These are phyloP conservation scores for Irpex lacteus DNA, from an alignment of 1,284 basidiomycete species.

Conservation along the genomic window DNA sequence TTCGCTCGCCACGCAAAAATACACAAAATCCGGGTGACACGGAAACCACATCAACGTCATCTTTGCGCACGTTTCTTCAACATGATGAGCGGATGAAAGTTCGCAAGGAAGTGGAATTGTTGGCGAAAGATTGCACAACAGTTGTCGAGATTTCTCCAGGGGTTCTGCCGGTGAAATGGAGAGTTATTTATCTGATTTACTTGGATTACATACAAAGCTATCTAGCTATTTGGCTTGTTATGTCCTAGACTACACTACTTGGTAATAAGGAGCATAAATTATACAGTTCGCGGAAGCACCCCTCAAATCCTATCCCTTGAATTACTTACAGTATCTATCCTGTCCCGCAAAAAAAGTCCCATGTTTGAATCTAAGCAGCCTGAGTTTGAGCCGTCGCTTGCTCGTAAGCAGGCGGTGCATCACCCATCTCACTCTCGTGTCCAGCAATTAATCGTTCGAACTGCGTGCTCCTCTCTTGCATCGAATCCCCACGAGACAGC, in stretches of 20 bases:
- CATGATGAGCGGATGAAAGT: background rate
- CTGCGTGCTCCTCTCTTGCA: constrained; percentile 41
- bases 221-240: background rate
- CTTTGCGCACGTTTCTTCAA: background rate
- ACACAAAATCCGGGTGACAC: background rate
- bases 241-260: background rate
- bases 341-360: background rate
- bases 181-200: background rate
- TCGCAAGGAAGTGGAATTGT: background rate
- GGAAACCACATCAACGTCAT: background rate
- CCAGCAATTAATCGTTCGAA: constrained; percentile 64
- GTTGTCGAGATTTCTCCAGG: no score
- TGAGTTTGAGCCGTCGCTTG: constrained; percentile 8
- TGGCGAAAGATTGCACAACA: background rate
- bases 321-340: no score
- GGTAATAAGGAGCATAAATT: no score
- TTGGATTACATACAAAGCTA: background rate
- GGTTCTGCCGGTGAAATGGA: no score
- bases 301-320: no score
- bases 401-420: constrained; percentile 63
- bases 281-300: no score
- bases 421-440: constrained; percentile 60
- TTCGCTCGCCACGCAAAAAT: background rate
- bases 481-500: constrained; percentile 28
- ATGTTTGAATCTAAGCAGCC: background rate